Percentiles rank a stretch among this genome's conserved stretches.
phyloP scores from a whole-genome alignment of 169 alveolate genomes.

The Cyclospora cayetanensis region DNA sequence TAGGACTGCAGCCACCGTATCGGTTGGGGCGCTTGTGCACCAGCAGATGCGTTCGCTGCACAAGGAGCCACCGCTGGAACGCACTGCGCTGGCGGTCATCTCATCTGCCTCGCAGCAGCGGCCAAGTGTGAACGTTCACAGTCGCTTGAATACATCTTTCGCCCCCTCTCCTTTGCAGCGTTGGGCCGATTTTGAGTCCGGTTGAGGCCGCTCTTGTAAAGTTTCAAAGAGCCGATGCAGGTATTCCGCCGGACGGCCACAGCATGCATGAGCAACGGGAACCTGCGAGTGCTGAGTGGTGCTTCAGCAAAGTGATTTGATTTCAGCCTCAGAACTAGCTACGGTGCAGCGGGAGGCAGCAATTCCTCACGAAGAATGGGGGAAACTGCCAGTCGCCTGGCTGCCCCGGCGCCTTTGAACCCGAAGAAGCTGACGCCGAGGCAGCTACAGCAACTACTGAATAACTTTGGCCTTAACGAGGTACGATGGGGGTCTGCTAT shows the following conservation, averaged over 20 bases:
- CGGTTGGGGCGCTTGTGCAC: background rate
- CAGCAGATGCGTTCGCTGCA: background rate
- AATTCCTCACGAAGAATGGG: conserved; percentile 17
- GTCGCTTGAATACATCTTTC: too few species aligned
- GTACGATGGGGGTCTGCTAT: background rate
- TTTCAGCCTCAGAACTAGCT: too few species aligned
- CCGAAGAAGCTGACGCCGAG: conserved; percentile 44
- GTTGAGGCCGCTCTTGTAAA: background rate
- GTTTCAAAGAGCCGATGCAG: conserved; percentile 52
- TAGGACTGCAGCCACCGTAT: background rate
- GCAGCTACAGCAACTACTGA: conserved; percentile 53
- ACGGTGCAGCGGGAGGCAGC: background rate
- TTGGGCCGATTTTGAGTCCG: background rate
- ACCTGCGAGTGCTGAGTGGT: background rate
- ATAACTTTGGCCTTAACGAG: conserved; percentile 48
- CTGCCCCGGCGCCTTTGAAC: conserved; percentile 31
- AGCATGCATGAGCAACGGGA: background rate
- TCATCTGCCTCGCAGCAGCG: background rate
- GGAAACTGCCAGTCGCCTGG: conserved; percentile 43
- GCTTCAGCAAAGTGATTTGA: conserved; percentile 10
- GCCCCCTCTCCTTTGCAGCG: background rate
- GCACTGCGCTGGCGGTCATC: background rate
- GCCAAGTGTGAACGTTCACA: too few species aligned
- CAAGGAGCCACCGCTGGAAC: background rate
- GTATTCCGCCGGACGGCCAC: conserved; percentile 37